Conservation (phyloP, 2,329 filamentous ascomycete species). For the Aspergillus sp. region DNA sequence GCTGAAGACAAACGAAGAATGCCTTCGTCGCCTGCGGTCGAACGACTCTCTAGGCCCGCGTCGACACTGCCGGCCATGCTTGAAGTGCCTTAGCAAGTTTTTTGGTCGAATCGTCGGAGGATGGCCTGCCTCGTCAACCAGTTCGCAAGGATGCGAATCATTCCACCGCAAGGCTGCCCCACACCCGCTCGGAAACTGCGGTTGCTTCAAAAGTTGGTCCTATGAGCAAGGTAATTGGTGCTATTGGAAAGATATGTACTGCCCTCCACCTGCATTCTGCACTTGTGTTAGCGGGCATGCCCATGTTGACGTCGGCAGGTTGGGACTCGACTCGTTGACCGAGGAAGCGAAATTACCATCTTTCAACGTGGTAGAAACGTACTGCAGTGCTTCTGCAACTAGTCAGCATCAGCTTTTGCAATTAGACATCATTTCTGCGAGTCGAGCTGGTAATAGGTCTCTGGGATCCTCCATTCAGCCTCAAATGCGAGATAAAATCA, state of each 20-base stretch:
- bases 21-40: background rate
- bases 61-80: background rate
- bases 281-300: background rate
- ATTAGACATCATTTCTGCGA: background rate
- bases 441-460: background rate
- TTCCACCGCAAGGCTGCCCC: slow-evolving; percentile 2
- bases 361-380: background rate
- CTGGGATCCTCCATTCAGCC: background rate
- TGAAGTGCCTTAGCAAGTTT: slow-evolving; percentile 2
- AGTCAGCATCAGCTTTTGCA: background rate
- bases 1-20: background rate
- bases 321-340: background rate
- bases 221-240: slow-evolving; percentile 5
- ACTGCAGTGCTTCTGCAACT: background rate
- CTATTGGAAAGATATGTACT: background rate
- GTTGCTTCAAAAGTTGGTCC: background rate
- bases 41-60: background rate
- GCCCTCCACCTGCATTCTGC: background rate
- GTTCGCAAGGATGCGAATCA: slow-evolving; percentile 11
- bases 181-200: slow-evolving; percentile 7
- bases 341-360: background rate
- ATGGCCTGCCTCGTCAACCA: slow-evolving; percentile 2
- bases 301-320: background rate
- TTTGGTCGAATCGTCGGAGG: slow-evolving; percentile 2
- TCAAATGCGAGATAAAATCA: background rate